Conservation (phyloP, 768 basidiomycete genomes). For the Infundibulicybe gibba region DNA sequence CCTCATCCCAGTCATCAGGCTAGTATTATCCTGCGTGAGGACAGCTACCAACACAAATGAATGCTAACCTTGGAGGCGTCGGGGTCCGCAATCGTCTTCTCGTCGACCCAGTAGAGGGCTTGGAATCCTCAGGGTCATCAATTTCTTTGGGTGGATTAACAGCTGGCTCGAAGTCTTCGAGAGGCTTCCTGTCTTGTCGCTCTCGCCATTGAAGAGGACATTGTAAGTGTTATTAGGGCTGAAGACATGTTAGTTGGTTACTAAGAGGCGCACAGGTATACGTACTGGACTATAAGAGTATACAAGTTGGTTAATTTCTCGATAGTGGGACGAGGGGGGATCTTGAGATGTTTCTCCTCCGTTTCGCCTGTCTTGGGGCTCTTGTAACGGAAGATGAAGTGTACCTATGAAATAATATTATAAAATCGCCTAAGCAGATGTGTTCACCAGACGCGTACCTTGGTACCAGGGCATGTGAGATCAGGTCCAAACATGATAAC, state of each 20-base stretch:
- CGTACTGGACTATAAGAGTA: conserved; percentile 89
- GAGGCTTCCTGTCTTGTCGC: conserved; percentile 70
- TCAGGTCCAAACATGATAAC: conserved; percentile 98
- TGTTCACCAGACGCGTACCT: conserved; percentile 44
- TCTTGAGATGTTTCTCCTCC: conserved; percentile 94
- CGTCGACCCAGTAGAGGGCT: conserved; percentile 95
- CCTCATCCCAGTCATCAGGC: conserved; percentile 99
- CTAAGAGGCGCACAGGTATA: conserved; percentile 9
- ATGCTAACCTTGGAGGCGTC: conserved; percentile 69
- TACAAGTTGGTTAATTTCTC: conserved; percentile 92
- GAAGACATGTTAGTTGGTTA: background rate
- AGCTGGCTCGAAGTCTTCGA: conserved; percentile 90
- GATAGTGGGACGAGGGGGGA: conserved; percentile 80
- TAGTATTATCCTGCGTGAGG: conserved; percentile 15
- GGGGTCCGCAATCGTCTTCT: conserved; percentile 79
- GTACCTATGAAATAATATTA: conserved; percentile 52
- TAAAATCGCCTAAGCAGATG: background rate
- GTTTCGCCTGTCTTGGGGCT: conserved; percentile 89
- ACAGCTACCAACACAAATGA: background rate
- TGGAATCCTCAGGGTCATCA: conserved; percentile 86
- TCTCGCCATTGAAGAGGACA: conserved; percentile 86
- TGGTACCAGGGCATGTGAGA: conserved; percentile 87
- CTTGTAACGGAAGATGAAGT: conserved; percentile 99
- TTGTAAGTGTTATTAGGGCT: conserved; percentile 95
- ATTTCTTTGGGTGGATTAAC: conserved; percentile 95